Evolutionary conservation across 331 rosid species (phyloP).

Genomic region (Stylosanthes scabra): DNA sequence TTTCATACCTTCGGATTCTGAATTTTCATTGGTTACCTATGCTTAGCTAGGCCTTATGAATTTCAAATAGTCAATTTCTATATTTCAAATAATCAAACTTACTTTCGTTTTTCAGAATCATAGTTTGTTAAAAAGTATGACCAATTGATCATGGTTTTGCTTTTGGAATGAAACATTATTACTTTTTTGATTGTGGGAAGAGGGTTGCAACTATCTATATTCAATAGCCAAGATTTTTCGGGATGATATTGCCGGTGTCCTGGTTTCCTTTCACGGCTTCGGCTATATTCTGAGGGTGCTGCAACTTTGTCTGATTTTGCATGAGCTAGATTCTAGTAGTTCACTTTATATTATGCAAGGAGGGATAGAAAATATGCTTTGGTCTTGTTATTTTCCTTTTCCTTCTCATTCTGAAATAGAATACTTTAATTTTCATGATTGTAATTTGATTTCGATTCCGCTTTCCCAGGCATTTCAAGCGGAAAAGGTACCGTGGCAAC

Average conservation of each 20-base stretch:
- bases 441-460: slow-evolving; percentile 5
- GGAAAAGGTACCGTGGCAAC: slow-evolving; percentile 45
- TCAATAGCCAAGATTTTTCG: too few relatives aligned
- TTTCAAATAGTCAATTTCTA: not conserved
- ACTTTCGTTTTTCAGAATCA: not conserved
- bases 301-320: not conserved
- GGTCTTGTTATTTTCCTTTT: not conserved
- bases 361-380: not conserved
- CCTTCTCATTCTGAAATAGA: not conserved
- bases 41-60: slow-evolving; percentile 5
- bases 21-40: not conserved
- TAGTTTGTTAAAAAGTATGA: not conserved
- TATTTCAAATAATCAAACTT: not conserved
- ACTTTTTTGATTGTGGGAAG: not conserved
- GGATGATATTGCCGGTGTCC: not conserved
- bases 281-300: not conserved
- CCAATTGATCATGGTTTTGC: slow-evolving; percentile 7
- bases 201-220: not conserved
- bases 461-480: slow-evolving; percentile 64
- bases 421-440: not conserved
- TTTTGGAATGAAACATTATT: not conserved
- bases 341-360: slow-evolving; percentile 4
- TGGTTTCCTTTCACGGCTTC: not conserved
- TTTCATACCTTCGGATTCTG: slow-evolving; percentile 1
- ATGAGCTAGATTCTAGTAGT: not conserved